phyloP scores from a whole-genome alignment of 139 green algal genomes.

The Auxenochlorella protothecoides region DNA sequence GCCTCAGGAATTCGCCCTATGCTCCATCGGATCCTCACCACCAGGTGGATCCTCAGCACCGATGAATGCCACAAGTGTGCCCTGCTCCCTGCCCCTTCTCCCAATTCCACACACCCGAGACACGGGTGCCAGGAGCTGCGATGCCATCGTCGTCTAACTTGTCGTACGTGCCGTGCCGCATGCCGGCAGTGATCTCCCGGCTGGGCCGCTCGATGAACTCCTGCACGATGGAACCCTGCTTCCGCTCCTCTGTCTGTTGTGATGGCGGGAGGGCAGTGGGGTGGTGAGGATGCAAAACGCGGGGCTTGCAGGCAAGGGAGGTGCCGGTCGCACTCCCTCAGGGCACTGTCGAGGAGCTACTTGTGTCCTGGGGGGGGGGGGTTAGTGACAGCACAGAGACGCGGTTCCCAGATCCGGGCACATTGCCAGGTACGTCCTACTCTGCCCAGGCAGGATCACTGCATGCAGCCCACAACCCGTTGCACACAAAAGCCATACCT shows the following conservation, averaged over 20 bases:
- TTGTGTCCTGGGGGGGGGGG: too few relatives aligned
- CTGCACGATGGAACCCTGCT: slow-evolving; percentile 53
- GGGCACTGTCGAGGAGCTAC: too few relatives aligned
- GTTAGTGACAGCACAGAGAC: neutral
- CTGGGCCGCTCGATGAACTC: slow-evolving; percentile 88
- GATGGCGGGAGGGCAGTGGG: neutral
- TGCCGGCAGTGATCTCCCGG: slow-evolving; percentile 44
- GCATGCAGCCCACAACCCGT: neutral
- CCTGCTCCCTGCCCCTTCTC: too few relatives aligned
- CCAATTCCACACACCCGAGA: slow-evolving; percentile 28
- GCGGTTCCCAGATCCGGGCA: too few relatives aligned
- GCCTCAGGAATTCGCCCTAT: too few relatives aligned
- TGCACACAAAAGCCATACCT: slow-evolving; percentile 18
- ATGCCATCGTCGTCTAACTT: slow-evolving; percentile 98
- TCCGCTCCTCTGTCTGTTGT: slow-evolving; percentile 76
- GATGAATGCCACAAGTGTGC: too few relatives aligned
- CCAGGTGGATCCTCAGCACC: too few relatives aligned
- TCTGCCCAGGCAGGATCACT: neutral
- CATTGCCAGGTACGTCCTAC: neutral
- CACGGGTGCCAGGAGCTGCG: slow-evolving; percentile 67
- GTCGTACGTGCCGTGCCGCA: slow-evolving; percentile 88
- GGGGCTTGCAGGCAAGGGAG: too few relatives aligned
- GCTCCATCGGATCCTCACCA: too few relatives aligned
- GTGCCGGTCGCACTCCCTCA: too few relatives aligned
- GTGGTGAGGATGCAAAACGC: too few relatives aligned